Conservation (phyloP, 306 rosid genomes). For the Neltuma alba region DNA sequence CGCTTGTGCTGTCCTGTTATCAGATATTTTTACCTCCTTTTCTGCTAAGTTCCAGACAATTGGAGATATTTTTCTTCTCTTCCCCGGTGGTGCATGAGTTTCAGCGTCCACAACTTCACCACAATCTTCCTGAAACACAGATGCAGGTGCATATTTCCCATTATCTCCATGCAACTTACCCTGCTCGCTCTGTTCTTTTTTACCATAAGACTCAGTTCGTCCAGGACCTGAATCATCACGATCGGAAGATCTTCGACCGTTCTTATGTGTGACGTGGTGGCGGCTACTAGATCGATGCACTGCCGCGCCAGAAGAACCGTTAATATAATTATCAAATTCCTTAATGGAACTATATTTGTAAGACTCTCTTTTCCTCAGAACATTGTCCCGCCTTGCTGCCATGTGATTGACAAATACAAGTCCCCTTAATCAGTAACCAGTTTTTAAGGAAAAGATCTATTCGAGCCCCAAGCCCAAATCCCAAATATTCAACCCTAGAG, state of each 20-base stretch:
- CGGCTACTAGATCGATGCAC: not conserved
- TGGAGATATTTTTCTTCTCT: constrained; percentile 77
- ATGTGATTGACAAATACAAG: constrained; percentile 67
- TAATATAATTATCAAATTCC: constrained; percentile 39
- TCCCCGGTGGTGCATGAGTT: constrained; percentile 41
- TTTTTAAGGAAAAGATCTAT: constrained; percentile 29
- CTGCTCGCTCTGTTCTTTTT: constrained; percentile 42
- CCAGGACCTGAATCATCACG: constrained; percentile 14
- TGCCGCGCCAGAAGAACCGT: constrained; percentile 32
- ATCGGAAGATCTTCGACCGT: constrained; percentile 11
- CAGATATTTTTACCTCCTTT: constrained; percentile 39
- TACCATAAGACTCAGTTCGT: constrained; percentile 24
- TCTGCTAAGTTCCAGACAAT: constrained; percentile 61
- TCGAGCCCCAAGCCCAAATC: constrained; percentile 32
- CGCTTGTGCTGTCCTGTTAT: constrained; percentile 32
- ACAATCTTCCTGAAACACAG: constrained; percentile 7
- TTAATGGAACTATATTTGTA: constrained; percentile 36
- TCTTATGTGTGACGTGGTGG: constrained; percentile 18
- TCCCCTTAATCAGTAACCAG: constrained; percentile 56
- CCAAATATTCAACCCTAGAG: constrained; percentile 40
- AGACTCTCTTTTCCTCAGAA: constrained; percentile 55
- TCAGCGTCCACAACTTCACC: constrained; percentile 26
- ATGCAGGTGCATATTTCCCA: not conserved
- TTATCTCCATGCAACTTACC: constrained; percentile 32
- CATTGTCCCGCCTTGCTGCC: constrained; percentile 76